Evolutionary conservation across 2,329 filamentous ascomycete species (phyloP).

Genomic region (Sphaerulina musiva): DNA sequence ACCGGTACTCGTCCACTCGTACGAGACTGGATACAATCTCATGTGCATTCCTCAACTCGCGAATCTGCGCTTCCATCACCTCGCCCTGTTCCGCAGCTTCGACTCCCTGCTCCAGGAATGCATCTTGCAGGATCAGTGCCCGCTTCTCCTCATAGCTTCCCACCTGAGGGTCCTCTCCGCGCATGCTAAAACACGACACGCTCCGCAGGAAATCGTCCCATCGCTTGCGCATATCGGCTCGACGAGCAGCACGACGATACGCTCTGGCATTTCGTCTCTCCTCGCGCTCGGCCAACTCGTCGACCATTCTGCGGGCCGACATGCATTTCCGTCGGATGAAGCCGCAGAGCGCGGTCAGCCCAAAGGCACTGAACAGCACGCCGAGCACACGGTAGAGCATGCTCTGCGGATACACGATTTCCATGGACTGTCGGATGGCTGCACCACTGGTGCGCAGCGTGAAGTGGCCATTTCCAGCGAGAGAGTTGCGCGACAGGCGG

Average conservation of each 20-base stretch:
- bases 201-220: conserved; percentile 37
- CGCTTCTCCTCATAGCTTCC: conserved; percentile 49
- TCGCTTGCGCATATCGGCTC: conserved; percentile 47
- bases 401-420: conserved; percentile 21
- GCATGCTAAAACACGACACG: conserved; percentile 29
- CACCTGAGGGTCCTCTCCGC: conserved; percentile 31
- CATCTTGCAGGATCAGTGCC: conserved; percentile 40
- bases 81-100: conserved; percentile 39
- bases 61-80: conserved; percentile 45
- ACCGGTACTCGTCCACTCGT: conserved; percentile 28
- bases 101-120: conserved; percentile 36
- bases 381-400: conserved; percentile 38
- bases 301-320: conserved; percentile 46
- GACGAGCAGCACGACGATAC: conserved; percentile 49
- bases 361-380: conserved; percentile 40
- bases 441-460: conserved; percentile 13
- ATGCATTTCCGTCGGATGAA: conserved; percentile 45
- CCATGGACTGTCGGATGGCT: conserved; percentile 15
- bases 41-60: conserved; percentile 47
- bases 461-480: conserved; percentile 13
- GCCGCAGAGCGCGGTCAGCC: conserved; percentile 41
- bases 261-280: conserved; percentile 47
- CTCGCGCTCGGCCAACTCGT: conserved; percentile 49
- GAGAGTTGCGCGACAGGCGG: conserved; percentile 16
- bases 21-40: conserved; percentile 42